Evolutionary conservation across 2,329 filamentous ascomycete genomes (phyloP), one percentile per base, ranked within the genome.

Genomic region (Aspergillus fumigatus): DNA sequence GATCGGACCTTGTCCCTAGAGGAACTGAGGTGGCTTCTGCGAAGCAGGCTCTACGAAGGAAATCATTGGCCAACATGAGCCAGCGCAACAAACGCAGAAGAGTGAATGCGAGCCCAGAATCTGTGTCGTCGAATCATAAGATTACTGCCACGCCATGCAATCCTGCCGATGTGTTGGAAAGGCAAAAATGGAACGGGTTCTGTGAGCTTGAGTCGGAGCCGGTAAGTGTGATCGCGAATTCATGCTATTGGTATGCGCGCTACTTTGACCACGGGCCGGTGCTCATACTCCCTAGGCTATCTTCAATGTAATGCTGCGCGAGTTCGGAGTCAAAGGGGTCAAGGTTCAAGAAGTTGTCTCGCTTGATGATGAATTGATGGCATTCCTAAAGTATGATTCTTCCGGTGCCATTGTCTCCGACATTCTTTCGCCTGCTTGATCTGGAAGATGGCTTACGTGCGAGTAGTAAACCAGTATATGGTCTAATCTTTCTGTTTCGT

Each of bases 171-270:
- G 50, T 51, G 3, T 54, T 70, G 25, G 75, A 80, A 52, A 80
- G 75, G 59, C 62, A 67, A 29, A 71, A 60, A 7, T 79, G 77
- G 78, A 74, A 73, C 63, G 78, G 78, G 17, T 78, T 78, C 55
- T 78, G 76, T 62, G 92, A 97, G 68, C 82, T 97, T 51, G 92
- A 96, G 73, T 96, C 91, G 6, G 92, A 97, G 60, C 92, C 92
- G 7, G 90, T 91, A 74, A 74, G 83, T 14, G 14, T 45, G n/a
- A 17, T 41, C 7, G 10, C 21, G 47, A 5, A 69, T 50, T 9
- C 14, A 43, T 3, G 27, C 14, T 40, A 2, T 23, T 11, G 40
- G 10, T 53, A 21, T 49, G 27, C 26, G 35, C 26, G 11, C 4
- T 11, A 21, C 21, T 23, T 27, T 32, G 11, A 29, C 26, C 19